Evolutionary conservation across 805 yeast genomes (phyloP), one percentile per base, ranked within the genome.

Genomic region (Saccharomycopsis guyanensis): DNA sequence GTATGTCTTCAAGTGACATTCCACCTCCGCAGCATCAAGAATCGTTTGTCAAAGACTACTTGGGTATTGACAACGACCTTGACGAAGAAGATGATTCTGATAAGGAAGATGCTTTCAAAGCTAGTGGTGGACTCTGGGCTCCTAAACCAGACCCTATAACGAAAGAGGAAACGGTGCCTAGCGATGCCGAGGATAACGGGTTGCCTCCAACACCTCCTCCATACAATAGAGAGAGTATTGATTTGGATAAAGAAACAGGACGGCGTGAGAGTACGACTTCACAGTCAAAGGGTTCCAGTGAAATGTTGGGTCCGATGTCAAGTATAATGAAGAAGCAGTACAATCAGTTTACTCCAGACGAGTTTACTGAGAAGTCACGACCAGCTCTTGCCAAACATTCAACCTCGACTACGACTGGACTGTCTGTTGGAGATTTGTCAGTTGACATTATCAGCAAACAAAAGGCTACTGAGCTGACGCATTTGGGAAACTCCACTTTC

Each of bases 51-150:
- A 43, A 40, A 27, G 46, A 38, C 16, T 45, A 33, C 39, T 41
- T 46, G 19, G 41, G 22, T 12, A 22, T 45, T 8, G 52, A 48
- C 4, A 47, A 44, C 15, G 49, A 46, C 19, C 29, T 25, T 6
- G 47, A 42, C 23, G 42, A 38, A n/a, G 39, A 38, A 4, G 25
- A 33, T 13, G 46, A 43, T 8, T 42, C 39, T 15, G 15, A 29
- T 23, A n/a, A 22, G 15, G 35, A 10, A 18, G 33, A 37, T 15
- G 29, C 27, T 3, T n/a, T 18, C 22, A 29, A 19, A 10, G 32
- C 18, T 6, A 33, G 37, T 18, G 20, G 20, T 8, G 37, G 37
- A 12, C 20, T 33, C 18, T 33, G 37, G 37, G 37, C 37, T 5
- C 37, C 37, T 15, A 33, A 33, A 18, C 20, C 6, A 8, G 20